Percentiles rank a stretch among this genome's conserved stretches.
Evolutionary conservation across 305 asterid species (phyloP).

Genomic region (Fraxinus nigra): DNA sequence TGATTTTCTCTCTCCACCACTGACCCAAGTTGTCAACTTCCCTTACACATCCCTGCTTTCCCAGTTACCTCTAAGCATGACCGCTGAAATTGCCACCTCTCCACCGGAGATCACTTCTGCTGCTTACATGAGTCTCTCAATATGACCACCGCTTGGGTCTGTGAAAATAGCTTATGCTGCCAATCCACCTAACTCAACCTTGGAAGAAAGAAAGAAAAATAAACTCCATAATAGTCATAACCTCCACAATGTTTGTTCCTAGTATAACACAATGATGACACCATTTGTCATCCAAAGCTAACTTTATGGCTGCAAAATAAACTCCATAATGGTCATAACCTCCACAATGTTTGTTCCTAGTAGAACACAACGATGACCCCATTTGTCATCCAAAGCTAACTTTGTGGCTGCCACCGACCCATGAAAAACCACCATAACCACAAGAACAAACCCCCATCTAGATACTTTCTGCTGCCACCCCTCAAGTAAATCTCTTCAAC

Average conservation of each 20-base stretch:
- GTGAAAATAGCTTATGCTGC: background rate
- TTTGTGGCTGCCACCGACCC: background rate
- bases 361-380: background rate
- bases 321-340: background rate
- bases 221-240: background rate
- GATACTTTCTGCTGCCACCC: background rate
- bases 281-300: background rate
- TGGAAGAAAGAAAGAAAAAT: background rate
- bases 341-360: background rate
- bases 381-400: background rate
- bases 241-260: background rate
- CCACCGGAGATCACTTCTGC: background rate
- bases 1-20: background rate
- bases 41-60: background rate
- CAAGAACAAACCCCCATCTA: background rate
- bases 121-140: background rate
- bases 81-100: background rate
- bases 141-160: background rate
- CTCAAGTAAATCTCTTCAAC: constrained; percentile 2
- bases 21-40: background rate
- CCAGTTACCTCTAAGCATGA: background rate
- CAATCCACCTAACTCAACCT: background rate
- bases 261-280: background rate
- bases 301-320: background rate
- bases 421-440: background rate